A percentile compares a stretch with the other conserved stretches of the same genome.
phyloP scores from a whole-genome alignment of 2,329 filamentous ascomycete species.

The Colletotrichum sp. region DNA sequence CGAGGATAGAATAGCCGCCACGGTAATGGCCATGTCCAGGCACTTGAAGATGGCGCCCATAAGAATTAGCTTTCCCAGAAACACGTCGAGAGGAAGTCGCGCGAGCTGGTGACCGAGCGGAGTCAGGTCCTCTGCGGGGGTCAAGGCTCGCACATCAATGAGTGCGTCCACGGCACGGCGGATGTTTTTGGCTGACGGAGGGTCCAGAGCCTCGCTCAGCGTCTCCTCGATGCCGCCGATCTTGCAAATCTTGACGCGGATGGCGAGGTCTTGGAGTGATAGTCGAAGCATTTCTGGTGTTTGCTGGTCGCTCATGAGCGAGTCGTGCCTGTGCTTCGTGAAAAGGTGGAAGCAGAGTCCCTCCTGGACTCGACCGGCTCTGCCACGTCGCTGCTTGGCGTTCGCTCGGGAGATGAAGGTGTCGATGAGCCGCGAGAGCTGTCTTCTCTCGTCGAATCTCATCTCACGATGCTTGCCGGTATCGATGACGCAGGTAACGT shows the following conservation, averaged over 20 bases:
- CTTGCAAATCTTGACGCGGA: slow-evolving; percentile 97
- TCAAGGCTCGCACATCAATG: slow-evolving; percentile 90
- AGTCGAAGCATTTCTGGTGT: slow-evolving; percentile 95
- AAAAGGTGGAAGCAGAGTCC: slow-evolving; percentile 97
- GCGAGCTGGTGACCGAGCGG: slow-evolving; percentile 86
- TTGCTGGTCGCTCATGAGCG: slow-evolving; percentile 86
- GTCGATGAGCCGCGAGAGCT: slow-evolving; percentile 89
- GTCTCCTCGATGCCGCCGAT: slow-evolving; percentile 93
- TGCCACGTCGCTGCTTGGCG: slow-evolving; percentile 90
- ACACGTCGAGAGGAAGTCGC: slow-evolving; percentile 89
- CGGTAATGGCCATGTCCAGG: slow-evolving; percentile 88
- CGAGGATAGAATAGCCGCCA: slow-evolving; percentile 90
- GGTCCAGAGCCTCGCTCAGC: slow-evolving; percentile 84
- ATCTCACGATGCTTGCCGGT: slow-evolving; percentile 97
- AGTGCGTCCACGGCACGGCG: slow-evolving; percentile 90
- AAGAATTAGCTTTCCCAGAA: slow-evolving; percentile 91
- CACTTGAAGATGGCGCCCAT: slow-evolving; percentile 88
- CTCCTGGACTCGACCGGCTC: slow-evolving; percentile 93
- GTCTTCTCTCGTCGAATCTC: slow-evolving; percentile 92
- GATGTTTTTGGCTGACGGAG: slow-evolving; percentile 91
- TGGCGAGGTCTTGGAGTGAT: slow-evolving; percentile 91
- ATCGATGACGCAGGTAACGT: slow-evolving; percentile 96
- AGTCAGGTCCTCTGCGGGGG: slow-evolving; percentile 81
- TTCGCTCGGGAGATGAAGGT: slow-evolving; percentile 96
- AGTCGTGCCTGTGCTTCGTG: slow-evolving; percentile 87